Conservation (phyloP, 1,284 basidiomycete species). For the Trametes hirsuta region DNA sequence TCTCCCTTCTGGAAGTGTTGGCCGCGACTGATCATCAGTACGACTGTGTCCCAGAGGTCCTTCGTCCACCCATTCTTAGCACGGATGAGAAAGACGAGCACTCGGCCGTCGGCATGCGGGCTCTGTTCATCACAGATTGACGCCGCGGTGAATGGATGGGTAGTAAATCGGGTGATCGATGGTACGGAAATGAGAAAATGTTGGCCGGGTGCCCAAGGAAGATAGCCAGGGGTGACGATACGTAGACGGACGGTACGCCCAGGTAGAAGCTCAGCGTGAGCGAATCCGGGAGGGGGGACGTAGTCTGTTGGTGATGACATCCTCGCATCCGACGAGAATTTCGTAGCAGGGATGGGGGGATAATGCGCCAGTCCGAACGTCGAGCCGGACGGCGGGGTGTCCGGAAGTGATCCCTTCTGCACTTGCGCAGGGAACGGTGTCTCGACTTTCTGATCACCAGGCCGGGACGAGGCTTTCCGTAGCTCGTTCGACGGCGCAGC, state of each 20-base stretch:
- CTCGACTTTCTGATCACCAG: slow-evolving; percentile 3
- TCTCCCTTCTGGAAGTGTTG: slow-evolving; percentile 39
- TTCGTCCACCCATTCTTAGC: slow-evolving; percentile 79
- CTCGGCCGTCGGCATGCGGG: slow-evolving; percentile 47
- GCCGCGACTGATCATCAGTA: slow-evolving; percentile 37
- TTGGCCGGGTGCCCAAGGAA: slow-evolving; percentile 81
- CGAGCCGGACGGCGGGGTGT: neutral
- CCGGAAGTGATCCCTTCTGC: neutral
- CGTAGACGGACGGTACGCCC: slow-evolving; percentile 80
- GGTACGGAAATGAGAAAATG: slow-evolving; percentile 80
- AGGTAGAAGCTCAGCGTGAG: slow-evolving; percentile 77
- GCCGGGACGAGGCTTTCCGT: neutral
- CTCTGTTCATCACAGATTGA: slow-evolving; percentile 65
- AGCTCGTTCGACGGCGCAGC: slow-evolving; percentile 14
- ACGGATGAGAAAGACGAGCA: slow-evolving; percentile 77
- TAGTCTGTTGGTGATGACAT: slow-evolving; percentile 35
- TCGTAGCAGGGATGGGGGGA: slow-evolving; percentile 14
- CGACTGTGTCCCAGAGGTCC: slow-evolving; percentile 67
- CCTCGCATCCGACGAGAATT: slow-evolving; percentile 1
- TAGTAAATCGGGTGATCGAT: slow-evolving; percentile 65
- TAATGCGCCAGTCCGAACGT: slow-evolving; percentile 17
- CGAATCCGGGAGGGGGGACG: slow-evolving; percentile 67
- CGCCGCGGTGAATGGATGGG: slow-evolving; percentile 85
- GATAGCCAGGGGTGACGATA: slow-evolving; percentile 60
- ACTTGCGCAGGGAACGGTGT: neutral